Base-by-base conservation (phyloP, 108 stramenopile species). In the Nitzschia putrida region DNA sequence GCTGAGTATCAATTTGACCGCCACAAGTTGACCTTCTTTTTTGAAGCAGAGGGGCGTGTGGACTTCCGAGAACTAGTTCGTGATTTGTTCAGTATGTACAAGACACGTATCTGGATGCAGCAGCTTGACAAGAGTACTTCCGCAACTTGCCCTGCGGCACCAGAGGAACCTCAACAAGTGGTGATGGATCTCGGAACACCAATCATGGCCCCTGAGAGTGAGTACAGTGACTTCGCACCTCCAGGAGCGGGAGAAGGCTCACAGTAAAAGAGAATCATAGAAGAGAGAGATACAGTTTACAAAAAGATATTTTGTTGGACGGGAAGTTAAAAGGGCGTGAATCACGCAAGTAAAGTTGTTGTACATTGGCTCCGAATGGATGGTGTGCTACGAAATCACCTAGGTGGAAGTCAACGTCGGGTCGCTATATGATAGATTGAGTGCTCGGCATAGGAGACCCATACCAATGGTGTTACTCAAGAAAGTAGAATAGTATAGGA, bases 91-190 rank as follows among this genome's bases (percentile, higher is more conserved):
- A 92, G 92, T 76, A 95, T 96, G 71, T 98, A 96, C 82, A 98
- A 98, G 85, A 98, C 96, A 20, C 81, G 97, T 56, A 98, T 97
- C 53, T 97, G 97, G 97, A 97, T 98, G 96, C 94, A 98, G 86
- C 97, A 97, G 72, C 69, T 93, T 43, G 89, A 91, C 60, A 93
- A 93, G 71, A 81, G 29, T 44, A 81, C 80, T 7, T 24, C 76
- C 10, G 65, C 74, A 25, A 43, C 66, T 24, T 72, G 78, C 64
- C 79, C 72, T n/a, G 59, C 68, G 34, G 73, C 77, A 23, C 73
- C 77, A 1, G 44, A 56, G 0, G 53, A 63, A 24, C 53, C 53
- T 12, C 58, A 42, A 41, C 41, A 65, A 23, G 45, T 76, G 20
- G 58, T 59, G 34, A 72, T 81, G 55, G 82, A 83, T 50, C 76